Percentiles rank a stretch among this genome's conserved stretches.
Conservation (phyloP, 2,329 filamentous ascomycete species). For the Microcyclosporella mali region DNA sequence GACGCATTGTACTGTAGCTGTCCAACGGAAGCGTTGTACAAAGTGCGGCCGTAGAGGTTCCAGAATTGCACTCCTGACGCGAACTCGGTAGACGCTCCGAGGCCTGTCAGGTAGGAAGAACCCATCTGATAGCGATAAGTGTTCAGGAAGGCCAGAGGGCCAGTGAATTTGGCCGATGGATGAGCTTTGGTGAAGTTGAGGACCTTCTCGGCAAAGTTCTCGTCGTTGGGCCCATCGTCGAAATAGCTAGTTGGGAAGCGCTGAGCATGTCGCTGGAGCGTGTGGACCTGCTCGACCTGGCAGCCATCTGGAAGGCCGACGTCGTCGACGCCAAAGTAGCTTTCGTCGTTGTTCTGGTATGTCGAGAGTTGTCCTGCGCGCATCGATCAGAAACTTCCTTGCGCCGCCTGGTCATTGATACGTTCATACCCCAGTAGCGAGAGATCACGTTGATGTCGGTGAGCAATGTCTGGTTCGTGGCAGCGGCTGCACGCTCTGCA, state of each 20-base stretch:
- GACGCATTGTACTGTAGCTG: slow-evolving; percentile 46
- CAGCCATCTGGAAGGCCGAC: slow-evolving; percentile 49
- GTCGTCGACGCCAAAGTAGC: slow-evolving; percentile 44
- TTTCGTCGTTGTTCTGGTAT: slow-evolving; percentile 43
- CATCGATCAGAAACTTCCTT: neutral
- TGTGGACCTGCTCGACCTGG: slow-evolving; percentile 50
- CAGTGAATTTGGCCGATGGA: slow-evolving; percentile 34
- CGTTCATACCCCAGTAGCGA: slow-evolving; percentile 37
- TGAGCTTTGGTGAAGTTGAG: slow-evolving; percentile 39
- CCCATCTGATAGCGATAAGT: slow-evolving; percentile 45
- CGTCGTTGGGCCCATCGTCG: slow-evolving; percentile 47
- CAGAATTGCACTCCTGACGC: slow-evolving; percentile 47
- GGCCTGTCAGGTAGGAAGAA: slow-evolving; percentile 29
- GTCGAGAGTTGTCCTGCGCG: slow-evolving; percentile 37
- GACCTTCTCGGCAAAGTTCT: slow-evolving; percentile 46
- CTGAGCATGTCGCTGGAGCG: slow-evolving; percentile 51
- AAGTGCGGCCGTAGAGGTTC: slow-evolving; percentile 49
- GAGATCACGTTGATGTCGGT: slow-evolving; percentile 33
- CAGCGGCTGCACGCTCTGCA: neutral
- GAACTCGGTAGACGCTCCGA: slow-evolving; percentile 40
- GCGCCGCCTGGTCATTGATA: neutral
- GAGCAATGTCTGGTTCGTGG: slow-evolving; percentile 18
- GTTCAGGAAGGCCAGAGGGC: slow-evolving; percentile 50
- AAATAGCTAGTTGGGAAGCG: slow-evolving; percentile 44
- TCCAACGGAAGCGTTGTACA: slow-evolving; percentile 46